A percentile compares a stretch with the other conserved stretches of the same genome.
Conservation (phyloP, 495 filamentous ascomycete species). For the Terfezia boudieri region DNA sequence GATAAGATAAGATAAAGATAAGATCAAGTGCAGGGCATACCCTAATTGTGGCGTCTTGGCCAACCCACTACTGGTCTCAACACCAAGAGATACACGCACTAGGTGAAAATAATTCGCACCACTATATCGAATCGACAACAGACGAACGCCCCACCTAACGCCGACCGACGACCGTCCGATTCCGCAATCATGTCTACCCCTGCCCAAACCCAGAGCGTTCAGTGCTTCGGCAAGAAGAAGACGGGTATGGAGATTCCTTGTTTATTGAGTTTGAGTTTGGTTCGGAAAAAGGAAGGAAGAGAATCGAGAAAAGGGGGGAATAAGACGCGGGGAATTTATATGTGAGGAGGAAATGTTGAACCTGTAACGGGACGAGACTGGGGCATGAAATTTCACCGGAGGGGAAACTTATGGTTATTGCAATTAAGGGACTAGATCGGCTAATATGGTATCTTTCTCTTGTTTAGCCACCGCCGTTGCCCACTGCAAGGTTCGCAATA, state of each 20-base stretch:
- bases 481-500: conserved; percentile 65
- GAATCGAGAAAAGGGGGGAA: conserved; percentile 15
- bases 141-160: too few species aligned
- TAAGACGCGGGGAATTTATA: conserved; percentile 6
- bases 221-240: conserved; percentile 93
- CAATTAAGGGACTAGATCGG: not conserved
- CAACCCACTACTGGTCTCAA: too few species aligned
- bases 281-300: conserved; percentile 3
- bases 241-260: conserved; percentile 31
- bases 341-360: not conserved
- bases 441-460: conserved; percentile 19
- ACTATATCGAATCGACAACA: too few species aligned
- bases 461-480: conserved; percentile 56
- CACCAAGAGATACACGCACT: too few species aligned
- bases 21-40: too few species aligned
- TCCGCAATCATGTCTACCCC: conserved; percentile 40
- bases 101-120: too few species aligned
- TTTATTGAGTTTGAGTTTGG: not conserved
- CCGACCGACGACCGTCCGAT: not conserved
- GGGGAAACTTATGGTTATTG: not conserved
- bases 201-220: conserved; percentile 45
- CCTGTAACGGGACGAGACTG: too few species aligned
- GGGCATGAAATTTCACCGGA: not conserved
- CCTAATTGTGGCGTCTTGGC: too few species aligned
- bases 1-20: too few species aligned